phyloP scores from a whole-genome alignment of 495 filamentous ascomycete genomes.

The Polyplosphaeria fusca region DNA sequence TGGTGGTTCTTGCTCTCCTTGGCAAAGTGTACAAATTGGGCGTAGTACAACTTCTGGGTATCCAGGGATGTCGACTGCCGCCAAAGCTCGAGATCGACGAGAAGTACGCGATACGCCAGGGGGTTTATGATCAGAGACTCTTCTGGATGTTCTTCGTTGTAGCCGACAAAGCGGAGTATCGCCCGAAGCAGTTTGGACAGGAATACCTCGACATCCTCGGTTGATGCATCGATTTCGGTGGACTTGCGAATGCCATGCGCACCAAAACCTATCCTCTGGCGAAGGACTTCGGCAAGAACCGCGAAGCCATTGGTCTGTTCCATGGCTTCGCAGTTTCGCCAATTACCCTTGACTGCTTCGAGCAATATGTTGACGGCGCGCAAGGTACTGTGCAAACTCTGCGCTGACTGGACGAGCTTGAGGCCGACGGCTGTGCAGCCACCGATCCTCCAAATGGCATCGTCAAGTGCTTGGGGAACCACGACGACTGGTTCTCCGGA shows the following conservation, averaged over 20 bases:
- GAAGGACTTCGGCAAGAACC: slow-evolving; percentile 73
- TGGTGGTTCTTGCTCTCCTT: slow-evolving; percentile 81
- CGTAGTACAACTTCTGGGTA: slow-evolving; percentile 84
- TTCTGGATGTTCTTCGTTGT: slow-evolving; percentile 68
- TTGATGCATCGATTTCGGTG: slow-evolving; percentile 26
- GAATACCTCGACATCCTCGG: slow-evolving; percentile 61
- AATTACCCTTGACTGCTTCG: slow-evolving; percentile 77
- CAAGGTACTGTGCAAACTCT: slow-evolving; percentile 63
- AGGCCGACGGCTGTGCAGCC: slow-evolving; percentile 81
- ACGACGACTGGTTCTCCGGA: slow-evolving; percentile 81
- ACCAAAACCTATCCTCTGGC: slow-evolving; percentile 67
- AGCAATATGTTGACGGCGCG: slow-evolving; percentile 80
- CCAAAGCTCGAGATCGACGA: slow-evolving; percentile 93
- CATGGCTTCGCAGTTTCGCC: slow-evolving; percentile 98
- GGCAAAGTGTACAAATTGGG: slow-evolving; percentile 82
- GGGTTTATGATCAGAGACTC: slow-evolving; percentile 94
- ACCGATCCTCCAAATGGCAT: slow-evolving; percentile 86
- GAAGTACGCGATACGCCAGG: slow-evolving; percentile 82
- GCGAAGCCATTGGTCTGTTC: slow-evolving; percentile 92
- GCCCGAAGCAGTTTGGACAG: slow-evolving; percentile 68
- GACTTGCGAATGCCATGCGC: slow-evolving; percentile 40
- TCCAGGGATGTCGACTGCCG: slow-evolving; percentile 61
- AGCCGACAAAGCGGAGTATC: slow-evolving; percentile 83
- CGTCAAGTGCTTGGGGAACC: slow-evolving; percentile 77
- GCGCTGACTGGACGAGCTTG: slow-evolving; percentile 74